These are phyloP conservation scores for Candida oleophila DNA, from an alignment of 805 yeast species.

Conservation along the genomic window DNA sequence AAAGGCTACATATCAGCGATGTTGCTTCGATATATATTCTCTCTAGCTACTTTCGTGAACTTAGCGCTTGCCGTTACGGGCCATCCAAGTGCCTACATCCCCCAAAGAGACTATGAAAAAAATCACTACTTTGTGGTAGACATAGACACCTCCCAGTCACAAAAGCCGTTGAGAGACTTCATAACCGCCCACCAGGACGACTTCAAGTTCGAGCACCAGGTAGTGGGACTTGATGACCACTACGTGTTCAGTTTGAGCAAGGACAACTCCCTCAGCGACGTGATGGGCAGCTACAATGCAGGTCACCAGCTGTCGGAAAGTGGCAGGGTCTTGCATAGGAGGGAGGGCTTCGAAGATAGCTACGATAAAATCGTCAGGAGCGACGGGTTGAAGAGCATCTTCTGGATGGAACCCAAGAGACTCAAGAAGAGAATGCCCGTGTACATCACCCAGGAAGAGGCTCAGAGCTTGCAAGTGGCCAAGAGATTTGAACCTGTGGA, in stretches of 20 bases:
- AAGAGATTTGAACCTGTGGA: slow-evolving; percentile 34
- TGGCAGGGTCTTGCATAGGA: slow-evolving; percentile 18
- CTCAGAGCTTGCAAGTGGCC: background rate
- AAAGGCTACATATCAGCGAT: background rate
- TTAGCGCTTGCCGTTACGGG: background rate
- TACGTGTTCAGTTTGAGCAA: slow-evolving; percentile 63
- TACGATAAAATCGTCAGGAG: slow-evolving; percentile 23
- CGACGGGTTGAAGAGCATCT: slow-evolving; percentile 46
- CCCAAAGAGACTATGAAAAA: slow-evolving; percentile 44
- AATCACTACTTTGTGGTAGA: slow-evolving; percentile 67
- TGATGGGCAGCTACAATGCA: slow-evolving; percentile 36
- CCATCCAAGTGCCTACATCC: slow-evolving; percentile 8
- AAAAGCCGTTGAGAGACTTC: slow-evolving; percentile 33
- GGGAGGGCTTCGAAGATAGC: slow-evolving; percentile 26
- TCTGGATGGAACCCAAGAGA: slow-evolving; percentile 51
- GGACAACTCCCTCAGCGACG: slow-evolving; percentile 28
- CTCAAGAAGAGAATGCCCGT: slow-evolving; percentile 62
- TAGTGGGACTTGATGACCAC: slow-evolving; percentile 59
- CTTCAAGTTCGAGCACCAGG: slow-evolving; percentile 58
- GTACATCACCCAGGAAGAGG: slow-evolving; percentile 24
- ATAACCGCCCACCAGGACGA: slow-evolving; percentile 32
- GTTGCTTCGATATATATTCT: slow-evolving; percentile 1
- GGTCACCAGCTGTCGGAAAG: slow-evolving; percentile 14
- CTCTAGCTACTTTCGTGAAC: background rate
- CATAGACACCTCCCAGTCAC: slow-evolving; percentile 30